Evolutionary conservation across 805 yeast genomes (phyloP), one percentile per base, ranked within the genome.

Genomic region (Metschnikowia orientalis): DNA sequence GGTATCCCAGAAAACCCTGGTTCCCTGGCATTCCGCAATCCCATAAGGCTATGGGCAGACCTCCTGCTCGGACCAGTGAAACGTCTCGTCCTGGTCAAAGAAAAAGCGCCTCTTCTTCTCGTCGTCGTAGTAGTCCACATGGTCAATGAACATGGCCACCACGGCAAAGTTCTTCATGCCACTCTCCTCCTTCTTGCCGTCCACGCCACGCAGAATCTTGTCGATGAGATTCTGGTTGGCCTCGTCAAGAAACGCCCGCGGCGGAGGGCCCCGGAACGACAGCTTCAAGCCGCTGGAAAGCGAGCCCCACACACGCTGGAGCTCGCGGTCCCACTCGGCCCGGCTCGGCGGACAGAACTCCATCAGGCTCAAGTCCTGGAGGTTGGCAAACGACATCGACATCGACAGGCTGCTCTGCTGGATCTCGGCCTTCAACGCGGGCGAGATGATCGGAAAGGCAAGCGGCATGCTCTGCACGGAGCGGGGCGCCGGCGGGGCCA

Each of bases 121-220:
- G 41, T 78, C 59, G 42, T 78, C 80, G 33, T 79, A 70, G 50
- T 69, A 71, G 54, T 86, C 95, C 8, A 82, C 94, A 28, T 69
- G 63, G 33, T 84, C 81, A 23, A 80, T 71, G 49, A 83, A 76
- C 62, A 86, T 55, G 23, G 81, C 77, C 18, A 83, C 74, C 15
- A 84, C 75, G 1, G 77, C 77, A 52, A 81, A 85, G 53, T 83
- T 77, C 50, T 76, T 79, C 35, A 71, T 59, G 1, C 81, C 77
- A 17, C 74, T 75, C 18, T 74, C 78, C 31, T 75, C 79, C 49
- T 75, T 71, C 26, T 75, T 69, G 6, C 95, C 95, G 57, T 86
- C 95, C 11, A 86, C 95, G 8, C 95, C 90, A 45, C 95, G 69
- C 29, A 73, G 67, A 28, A 86, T 79, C 32, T 83, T 74, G 56